Percentiles rank a stretch among this genome's conserved stretches.
phyloP scores from a whole-genome alignment of 2,329 filamentous ascomycete species.

The Ascochyta pisi region DNA sequence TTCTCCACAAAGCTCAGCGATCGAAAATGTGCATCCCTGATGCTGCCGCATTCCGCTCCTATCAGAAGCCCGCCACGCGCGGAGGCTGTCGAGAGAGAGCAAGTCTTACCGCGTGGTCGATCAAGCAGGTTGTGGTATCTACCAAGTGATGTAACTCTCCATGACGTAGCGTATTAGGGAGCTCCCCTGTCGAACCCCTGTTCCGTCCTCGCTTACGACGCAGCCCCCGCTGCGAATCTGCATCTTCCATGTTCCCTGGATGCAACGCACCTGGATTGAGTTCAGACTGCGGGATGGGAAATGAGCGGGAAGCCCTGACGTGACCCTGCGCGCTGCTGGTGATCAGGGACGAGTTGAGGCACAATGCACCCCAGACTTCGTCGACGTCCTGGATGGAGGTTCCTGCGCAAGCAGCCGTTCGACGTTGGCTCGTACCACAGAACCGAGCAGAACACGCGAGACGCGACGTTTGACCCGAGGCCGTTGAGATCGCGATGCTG shows the following conservation, averaged over 20 bases:
- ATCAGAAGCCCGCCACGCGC: slow-evolving; percentile 21
- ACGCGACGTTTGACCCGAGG: slow-evolving; percentile 16
- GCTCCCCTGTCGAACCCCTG: slow-evolving; percentile 16
- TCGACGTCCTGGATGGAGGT: not conserved
- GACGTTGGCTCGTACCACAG: slow-evolving; percentile 4
- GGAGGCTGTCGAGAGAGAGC: slow-evolving; percentile 16
- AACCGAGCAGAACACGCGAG: slow-evolving; percentile 12
- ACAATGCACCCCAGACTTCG: slow-evolving; percentile 6
- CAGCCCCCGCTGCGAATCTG: slow-evolving; percentile 17
- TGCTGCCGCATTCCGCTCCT: slow-evolving; percentile 24
- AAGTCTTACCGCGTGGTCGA: slow-evolving; percentile 25
- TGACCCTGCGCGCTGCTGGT: slow-evolving; percentile 12
- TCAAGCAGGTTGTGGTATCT: slow-evolving; percentile 31
- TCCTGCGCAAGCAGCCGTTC: not conserved
- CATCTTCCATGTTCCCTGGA: slow-evolving; percentile 16
- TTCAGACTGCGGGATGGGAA: slow-evolving; percentile 13
- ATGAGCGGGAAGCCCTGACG: slow-evolving; percentile 13
- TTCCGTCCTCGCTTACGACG: slow-evolving; percentile 23
- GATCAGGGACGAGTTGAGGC: slow-evolving; percentile 16
- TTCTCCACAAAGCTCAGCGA: slow-evolving; percentile 21
- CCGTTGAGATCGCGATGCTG: slow-evolving; percentile 17
- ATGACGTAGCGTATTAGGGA: slow-evolving; percentile 30
- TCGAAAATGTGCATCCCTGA: slow-evolving; percentile 22
- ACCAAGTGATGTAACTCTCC: slow-evolving; percentile 10
- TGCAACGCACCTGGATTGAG: slow-evolving; percentile 4